These are phyloP conservation scores for Digitaria exilis DNA, from an alignment of 202 grass and related monocot genomes.

Conservation along the genomic window DNA sequence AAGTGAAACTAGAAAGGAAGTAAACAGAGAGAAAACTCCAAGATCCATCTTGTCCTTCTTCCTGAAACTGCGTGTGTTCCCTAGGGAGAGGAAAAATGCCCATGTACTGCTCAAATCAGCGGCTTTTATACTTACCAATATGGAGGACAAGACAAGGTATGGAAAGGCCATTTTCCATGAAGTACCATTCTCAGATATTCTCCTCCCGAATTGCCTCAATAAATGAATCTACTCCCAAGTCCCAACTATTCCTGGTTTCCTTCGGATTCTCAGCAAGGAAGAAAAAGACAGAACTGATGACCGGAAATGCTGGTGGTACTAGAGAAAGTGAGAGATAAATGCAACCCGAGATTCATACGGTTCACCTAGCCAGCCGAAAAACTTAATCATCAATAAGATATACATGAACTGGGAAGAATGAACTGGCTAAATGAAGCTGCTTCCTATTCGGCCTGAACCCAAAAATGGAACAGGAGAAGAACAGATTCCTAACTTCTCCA, in stretches of 20 bases:
- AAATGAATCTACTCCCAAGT: slow-evolving; percentile 4
- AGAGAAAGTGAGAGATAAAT: background rate
- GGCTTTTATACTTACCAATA: slow-evolving; percentile 2
- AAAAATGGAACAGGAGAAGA: slow-evolving; percentile 14
- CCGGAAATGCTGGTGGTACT: background rate
- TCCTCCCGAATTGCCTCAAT: background rate
- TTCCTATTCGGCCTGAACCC: background rate
- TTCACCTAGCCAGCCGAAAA: background rate
- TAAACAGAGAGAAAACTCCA: background rate
- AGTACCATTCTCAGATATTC: slow-evolving; percentile 9
- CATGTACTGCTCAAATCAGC: slow-evolving; percentile 18
- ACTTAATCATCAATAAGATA: background rate
- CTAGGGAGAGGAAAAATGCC: slow-evolving; percentile 10
- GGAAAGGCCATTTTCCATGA: background rate
- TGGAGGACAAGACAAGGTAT: slow-evolving; percentile 21
- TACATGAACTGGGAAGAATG: background rate
- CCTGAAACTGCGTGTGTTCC: slow-evolving; percentile 15
- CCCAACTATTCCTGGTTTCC: background rate
- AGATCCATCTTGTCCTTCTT: slow-evolving; percentile 20
- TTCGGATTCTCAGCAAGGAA: background rate
- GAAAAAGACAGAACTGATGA: background rate
- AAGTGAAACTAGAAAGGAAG: background rate
- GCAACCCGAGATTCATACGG: background rate
- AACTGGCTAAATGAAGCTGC: no score
- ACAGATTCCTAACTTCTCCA: slow-evolving; percentile 6